A percentile compares a stretch with the other conserved stretches of the same genome.
Conservation (phyloP, 1,139 yeast species). For the Meyerozyma athensensis region DNA sequence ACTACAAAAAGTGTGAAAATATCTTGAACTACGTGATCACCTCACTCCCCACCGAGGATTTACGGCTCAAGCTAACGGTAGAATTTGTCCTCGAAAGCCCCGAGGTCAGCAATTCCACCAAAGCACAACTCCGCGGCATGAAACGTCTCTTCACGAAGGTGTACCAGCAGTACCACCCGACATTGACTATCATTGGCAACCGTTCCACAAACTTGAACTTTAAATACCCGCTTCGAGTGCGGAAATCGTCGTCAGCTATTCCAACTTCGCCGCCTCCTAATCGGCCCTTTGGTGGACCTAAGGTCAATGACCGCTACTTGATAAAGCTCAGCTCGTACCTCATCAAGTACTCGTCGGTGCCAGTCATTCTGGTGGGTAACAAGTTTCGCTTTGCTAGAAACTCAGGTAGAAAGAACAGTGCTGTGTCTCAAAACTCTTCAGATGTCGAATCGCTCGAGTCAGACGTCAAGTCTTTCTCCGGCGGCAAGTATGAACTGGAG, state of each 20-base stretch:
- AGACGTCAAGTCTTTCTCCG: conserved; percentile 2
- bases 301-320: conserved; percentile 19
- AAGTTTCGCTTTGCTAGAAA: background rate
- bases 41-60: conserved; percentile 20
- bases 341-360: conserved; percentile 38
- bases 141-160: conserved; percentile 35
- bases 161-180: conserved; percentile 40
- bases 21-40: conserved; percentile 37
- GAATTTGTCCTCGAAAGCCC: conserved; percentile 37
- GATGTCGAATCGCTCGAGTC: background rate
- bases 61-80: conserved; percentile 47
- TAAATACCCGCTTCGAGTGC: conserved; percentile 36
- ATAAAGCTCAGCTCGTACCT: conserved; percentile 37
- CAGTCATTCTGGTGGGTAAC: conserved; percentile 38
- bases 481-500: background rate
- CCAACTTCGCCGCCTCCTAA: background rate
- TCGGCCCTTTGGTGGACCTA: background rate
- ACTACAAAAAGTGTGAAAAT: conserved; percentile 32
- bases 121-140: conserved; percentile 17
- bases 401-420: background rate
- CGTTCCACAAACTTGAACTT: conserved; percentile 39
- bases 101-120: conserved; percentile 6
- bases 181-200: conserved; percentile 31
- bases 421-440: background rate
- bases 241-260: conserved; percentile 10